These are phyloP conservation scores for Aureococcus anophagefferens DNA, from an alignment of 108 stramenopile species.

Conservation along the genomic window DNA sequence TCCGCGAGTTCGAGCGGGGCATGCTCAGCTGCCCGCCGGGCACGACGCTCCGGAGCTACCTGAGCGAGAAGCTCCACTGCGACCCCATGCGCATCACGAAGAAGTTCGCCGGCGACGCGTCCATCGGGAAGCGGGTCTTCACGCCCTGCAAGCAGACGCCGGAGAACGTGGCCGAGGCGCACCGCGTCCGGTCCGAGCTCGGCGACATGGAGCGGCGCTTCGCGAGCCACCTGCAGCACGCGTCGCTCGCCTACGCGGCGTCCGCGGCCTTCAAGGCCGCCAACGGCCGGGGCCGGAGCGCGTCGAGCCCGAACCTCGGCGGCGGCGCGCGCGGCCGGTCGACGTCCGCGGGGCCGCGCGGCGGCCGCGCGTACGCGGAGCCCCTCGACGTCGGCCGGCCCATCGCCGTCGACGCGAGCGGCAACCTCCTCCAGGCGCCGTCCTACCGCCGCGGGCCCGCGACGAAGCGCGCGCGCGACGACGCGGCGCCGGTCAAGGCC, in stretches of 20 bases:
- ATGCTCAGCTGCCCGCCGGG: constrained; percentile 82
- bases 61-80: constrained; percentile 89
- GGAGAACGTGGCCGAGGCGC: background rate
- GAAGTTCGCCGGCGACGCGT: constrained; percentile 89
- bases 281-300: background rate
- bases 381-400: background rate
- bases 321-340: background rate
- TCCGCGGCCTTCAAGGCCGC: background rate
- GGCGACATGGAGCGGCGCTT: background rate
- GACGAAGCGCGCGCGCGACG: background rate
- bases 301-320: background rate
- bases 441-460: background rate
- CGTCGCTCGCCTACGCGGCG: background rate
- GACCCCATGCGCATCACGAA: constrained; percentile 99
- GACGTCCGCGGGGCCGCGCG: no score
- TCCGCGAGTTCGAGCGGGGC: constrained; percentile 85
- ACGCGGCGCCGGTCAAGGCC: background rate
- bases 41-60: constrained; percentile 81
- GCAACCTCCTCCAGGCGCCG: background rate
- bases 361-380: no score
- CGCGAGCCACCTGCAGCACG: background rate
- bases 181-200: background rate
- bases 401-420: background rate
- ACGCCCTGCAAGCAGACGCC: constrained; percentile 5
- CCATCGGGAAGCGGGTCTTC: constrained; percentile 77